These are phyloP conservation scores for Fonsecaea erecta DNA, from an alignment of 2,329 filamentous ascomycete species.

Conservation along the genomic window DNA sequence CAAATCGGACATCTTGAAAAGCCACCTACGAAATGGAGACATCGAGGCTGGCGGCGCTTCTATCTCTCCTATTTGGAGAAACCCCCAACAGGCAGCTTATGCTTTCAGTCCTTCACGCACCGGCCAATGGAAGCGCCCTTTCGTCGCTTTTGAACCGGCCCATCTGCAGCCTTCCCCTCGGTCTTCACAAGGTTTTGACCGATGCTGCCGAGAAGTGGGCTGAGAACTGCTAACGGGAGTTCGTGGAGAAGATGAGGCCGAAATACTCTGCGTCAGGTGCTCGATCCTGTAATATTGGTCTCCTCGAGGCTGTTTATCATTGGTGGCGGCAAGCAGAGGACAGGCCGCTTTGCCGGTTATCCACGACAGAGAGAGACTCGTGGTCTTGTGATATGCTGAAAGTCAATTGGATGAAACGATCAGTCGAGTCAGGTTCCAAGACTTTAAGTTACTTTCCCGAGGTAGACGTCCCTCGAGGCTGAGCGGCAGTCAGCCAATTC, in stretches of 20 bases:
- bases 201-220: background rate
- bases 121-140: background rate
- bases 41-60: background rate
- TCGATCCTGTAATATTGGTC: background rate
- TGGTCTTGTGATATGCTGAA: background rate
- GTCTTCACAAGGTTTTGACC: background rate
- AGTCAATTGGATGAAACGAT: background rate
- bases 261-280: slow-evolving; percentile 3
- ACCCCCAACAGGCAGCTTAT: background rate
- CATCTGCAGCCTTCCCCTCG: background rate
- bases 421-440: slow-evolving; percentile 1
- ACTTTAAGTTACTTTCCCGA: background rate
- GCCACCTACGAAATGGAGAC: slow-evolving; percentile 18
- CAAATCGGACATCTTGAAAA: background rate
- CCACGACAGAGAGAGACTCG: background rate
- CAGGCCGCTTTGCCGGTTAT: background rate
- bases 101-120: background rate
- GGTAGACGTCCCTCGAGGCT: background rate
- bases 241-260: background rate
- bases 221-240: background rate
- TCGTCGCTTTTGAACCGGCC: background rate
- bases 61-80: background rate
- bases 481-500: background rate
- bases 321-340: background rate
- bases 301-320: background rate